Evolutionary conservation across 495 filamentous ascomycete genomes (phyloP), one percentile per base, ranked within the genome.

Genomic region (Hypoxylon perforatum): DNA sequence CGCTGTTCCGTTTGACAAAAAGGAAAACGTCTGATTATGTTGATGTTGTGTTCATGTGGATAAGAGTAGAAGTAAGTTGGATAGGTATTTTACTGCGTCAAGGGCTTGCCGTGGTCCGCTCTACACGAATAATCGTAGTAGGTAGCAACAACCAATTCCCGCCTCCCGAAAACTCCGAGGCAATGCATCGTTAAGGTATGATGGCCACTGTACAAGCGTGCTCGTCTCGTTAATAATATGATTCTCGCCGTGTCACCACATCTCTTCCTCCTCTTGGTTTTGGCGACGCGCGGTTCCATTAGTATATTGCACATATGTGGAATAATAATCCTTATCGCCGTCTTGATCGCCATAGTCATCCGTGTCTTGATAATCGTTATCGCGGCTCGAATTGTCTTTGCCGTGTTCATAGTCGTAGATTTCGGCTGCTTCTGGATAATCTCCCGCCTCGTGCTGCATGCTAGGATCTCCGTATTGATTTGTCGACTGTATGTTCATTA

Each of bases 401-500:
- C 72, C 72, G 46, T 83, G 78, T 38, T 82, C 80, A 63, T 84
- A 81, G 51, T 84, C 80, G 63, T 82, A 84, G 21, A 82, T 78
- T 47, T 83, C 79, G 5, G 74, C 72, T 47, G 79, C 77, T 61
- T 83, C 80, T 15, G 77, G 76, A 52, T 84, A 83, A 45, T 82
- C 79, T 4, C 73, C 73, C 28, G 75, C 61, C 23, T 78, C 75
- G 39, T 78, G 73, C 18, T 74, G 57, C 72, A 75, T 75, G 39
- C 71, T 70, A 12, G 77, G 60, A 61, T 84, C 80, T 28, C 73
- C 80, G 52, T 84, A 82, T 48, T 80, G 76, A 46, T 67, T 77
- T 49, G 76, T 66, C 33, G 76, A 76, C 81, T 84, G 51, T 0
- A 36, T 9, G 6, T 14, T 17, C 4, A 49, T 77, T 56, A 76